Conservation (phyloP, 2,329 filamentous ascomycete genomes). For the Elsinoe necatrix region DNA sequence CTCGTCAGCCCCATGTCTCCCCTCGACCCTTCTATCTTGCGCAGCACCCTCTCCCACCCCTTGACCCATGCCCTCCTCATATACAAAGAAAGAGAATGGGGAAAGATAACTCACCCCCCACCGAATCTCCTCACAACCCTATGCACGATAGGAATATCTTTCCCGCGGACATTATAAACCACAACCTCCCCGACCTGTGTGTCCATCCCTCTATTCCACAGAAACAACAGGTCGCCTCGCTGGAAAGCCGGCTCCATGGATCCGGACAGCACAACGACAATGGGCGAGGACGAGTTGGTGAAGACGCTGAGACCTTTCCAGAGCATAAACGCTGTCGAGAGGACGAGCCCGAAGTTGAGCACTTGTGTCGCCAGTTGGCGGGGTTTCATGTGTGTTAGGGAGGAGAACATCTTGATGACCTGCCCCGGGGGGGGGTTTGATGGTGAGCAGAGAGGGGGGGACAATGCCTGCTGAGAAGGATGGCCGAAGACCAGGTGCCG, state of each 20-base stretch:
- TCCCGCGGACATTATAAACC: conserved; percentile 78
- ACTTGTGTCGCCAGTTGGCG: conserved; percentile 74
- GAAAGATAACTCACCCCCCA: conserved; percentile 43
- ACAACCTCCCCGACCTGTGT: conserved; percentile 65
- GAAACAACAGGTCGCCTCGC: conserved; percentile 64
- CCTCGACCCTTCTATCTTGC: background rate
- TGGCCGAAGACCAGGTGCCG: background rate
- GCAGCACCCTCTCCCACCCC: background rate
- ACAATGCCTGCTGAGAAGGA: too few species aligned
- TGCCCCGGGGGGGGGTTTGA: conserved; percentile 15
- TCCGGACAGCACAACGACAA: conserved; percentile 77
- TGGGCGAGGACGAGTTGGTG: conserved; percentile 57
- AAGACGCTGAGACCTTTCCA: conserved; percentile 76
- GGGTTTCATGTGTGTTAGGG: conserved; percentile 58
- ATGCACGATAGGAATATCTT: conserved; percentile 97
- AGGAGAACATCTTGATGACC: conserved; percentile 53
- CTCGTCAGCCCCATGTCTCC: conserved; percentile 24
- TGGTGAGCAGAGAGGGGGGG: background rate
- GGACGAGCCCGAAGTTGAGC: conserved; percentile 83
- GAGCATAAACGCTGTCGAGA: conserved; percentile 89
- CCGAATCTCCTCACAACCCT: conserved; percentile 68
- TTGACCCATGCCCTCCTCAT: background rate
- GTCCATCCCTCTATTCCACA: conserved; percentile 59
- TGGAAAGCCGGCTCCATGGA: conserved; percentile 79
- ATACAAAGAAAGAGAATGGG: background rate